A percentile compares a stretch with the other conserved stretches of the same genome.
Evolutionary conservation across 2,329 filamentous ascomycete genomes (phyloP).

Genomic region (Colletotrichum horii): DNA sequence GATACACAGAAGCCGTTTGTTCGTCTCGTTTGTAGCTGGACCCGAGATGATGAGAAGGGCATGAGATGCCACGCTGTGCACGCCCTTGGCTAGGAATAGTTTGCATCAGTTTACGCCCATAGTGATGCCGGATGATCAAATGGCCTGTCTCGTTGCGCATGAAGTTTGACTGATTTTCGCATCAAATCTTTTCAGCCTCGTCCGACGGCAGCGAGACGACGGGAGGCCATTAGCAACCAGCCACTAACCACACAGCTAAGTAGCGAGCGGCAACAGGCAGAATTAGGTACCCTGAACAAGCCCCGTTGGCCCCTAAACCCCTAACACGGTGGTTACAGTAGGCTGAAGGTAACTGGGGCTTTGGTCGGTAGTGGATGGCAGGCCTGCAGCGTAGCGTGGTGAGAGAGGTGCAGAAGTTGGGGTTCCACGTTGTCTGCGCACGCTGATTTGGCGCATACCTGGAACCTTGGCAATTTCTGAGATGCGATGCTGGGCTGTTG

Average conservation of each 20-base stretch:
- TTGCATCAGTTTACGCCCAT: neutral
- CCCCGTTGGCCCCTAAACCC: neutral
- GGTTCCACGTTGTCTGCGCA: neutral
- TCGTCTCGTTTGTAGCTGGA: neutral
- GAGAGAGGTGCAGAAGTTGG: neutral
- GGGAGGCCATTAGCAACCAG: neutral
- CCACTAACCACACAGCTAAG: neutral
- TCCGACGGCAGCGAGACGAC: neutral
- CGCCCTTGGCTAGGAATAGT: neutral
- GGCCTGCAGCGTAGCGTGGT: neutral
- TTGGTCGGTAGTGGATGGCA: neutral
- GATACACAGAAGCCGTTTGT: neutral
- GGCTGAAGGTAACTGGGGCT: neutral
- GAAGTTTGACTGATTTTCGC: neutral
- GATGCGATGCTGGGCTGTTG: neutral
- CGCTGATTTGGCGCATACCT: neutral
- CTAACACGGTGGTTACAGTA: neutral
- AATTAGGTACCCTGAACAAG: neutral
- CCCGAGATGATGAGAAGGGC: neutral
- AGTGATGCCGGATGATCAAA: neutral
- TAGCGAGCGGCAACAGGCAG: neutral
- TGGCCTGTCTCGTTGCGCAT: neutral
- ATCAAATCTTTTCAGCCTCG: neutral
- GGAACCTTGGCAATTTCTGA: neutral
- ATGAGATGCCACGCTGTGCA: neutral